These are phyloP conservation scores for Solanum lycopersicoides DNA, from an alignment of 257 asterid species.

Conservation along the genomic window DNA sequence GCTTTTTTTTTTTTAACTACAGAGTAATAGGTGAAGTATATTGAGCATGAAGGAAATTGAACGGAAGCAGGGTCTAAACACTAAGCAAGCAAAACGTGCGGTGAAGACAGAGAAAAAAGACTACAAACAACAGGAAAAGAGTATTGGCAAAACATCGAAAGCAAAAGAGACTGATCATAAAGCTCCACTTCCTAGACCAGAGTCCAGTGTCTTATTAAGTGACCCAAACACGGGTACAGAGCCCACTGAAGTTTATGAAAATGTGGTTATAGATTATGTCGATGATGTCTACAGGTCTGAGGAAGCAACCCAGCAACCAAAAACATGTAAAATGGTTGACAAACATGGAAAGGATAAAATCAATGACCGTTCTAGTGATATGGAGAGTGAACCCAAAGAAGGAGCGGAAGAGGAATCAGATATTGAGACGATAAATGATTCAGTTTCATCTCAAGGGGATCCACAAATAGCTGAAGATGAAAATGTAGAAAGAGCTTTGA, in stretches of 20 bases:
- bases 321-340: slow-evolving; percentile 23
- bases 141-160: slow-evolving; percentile 31
- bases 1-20: not conserved
- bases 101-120: slow-evolving; percentile 47
- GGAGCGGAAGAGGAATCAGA: slow-evolving; percentile 56
- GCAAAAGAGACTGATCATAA: slow-evolving; percentile 38
- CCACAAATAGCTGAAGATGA: slow-evolving; percentile 48
- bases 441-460: slow-evolving; percentile 65
- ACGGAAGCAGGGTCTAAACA: slow-evolving; percentile 44
- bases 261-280: slow-evolving; percentile 37
- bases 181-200: slow-evolving; percentile 25
- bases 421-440: slow-evolving; percentile 52
- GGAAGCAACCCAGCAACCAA: slow-evolving; percentile 21
- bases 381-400: slow-evolving; percentile 35
- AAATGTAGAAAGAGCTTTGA: slow-evolving; percentile 28
- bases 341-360: slow-evolving; percentile 24
- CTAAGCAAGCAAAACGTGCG: slow-evolving; percentile 33
- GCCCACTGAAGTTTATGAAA: slow-evolving; percentile 44
- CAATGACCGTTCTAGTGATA: slow-evolving; percentile 37
- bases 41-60: slow-evolving; percentile 67
- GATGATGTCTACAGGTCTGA: slow-evolving; percentile 39
- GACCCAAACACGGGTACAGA: slow-evolving; percentile 36
- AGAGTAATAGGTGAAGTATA: slow-evolving; percentile 16
- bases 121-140: slow-evolving; percentile 40
- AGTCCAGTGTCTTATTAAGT: slow-evolving; percentile 20